Evolutionary conservation across 1,284 basidiomycete genomes (phyloP), one percentile per base, ranked within the genome.

Genomic region (Puccinia brachypodii): DNA sequence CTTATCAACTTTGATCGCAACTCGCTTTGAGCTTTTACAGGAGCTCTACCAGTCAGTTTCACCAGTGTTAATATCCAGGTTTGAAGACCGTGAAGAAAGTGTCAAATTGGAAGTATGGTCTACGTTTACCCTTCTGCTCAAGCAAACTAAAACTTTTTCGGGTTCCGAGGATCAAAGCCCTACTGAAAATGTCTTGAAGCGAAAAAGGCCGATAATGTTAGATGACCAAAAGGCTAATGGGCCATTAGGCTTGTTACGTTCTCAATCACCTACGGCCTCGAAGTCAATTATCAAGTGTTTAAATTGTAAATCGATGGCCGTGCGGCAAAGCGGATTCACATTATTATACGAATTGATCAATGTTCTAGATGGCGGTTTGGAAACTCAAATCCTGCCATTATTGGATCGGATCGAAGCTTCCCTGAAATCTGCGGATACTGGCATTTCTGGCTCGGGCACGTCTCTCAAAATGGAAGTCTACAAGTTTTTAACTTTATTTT

Each of bases 81-180:
- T 99, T 85, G 92, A 91, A 50, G 97, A 99, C 87, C 92, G 97
- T 53, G 97, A 99, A 87, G 94, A 95, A 85, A 96, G 93, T 19
- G 97, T 99, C 25, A 91, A 94, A n/a, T 88, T 97, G 25, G 96
- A 99, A 87, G 89, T 98, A 9, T 95, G 96, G 90, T 89, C 92
- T 0, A 93, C 96, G 0, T 96, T 96, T 85, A 90, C 90, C 33
- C 88, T 90, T 0, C 89, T 98, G 31, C 89, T 98, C 56, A 92
- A 89, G 82, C 95, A 96, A 87, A 95, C 94, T 14, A 84, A 85
- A 76, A 85, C 87, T 0, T 89, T 89, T n/a, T 87, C 92, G 64
- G 80, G 80, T 47, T 82, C 80, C 22, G 73, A 76, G n/a, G 84
- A 83, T 13, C 56, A 44, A n/a, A 40, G 53, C 3, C 79, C 69